Evolutionary conservation across 2,329 filamentous ascomycete genomes (phyloP), one percentile per base, ranked within the genome.

Genomic region (Pseudogymnoascus sp.): DNA sequence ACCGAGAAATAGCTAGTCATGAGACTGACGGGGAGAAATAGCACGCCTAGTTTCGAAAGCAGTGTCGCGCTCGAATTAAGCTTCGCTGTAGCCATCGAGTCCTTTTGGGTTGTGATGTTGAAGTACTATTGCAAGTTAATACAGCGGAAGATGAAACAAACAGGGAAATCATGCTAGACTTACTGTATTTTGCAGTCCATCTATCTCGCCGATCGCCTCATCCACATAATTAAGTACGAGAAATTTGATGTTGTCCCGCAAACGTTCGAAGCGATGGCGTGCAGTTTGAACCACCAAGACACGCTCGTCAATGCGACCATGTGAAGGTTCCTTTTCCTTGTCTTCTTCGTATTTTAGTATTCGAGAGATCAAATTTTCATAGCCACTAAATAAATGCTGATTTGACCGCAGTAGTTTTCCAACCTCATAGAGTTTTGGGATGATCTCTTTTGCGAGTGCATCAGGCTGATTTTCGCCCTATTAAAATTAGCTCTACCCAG

Each of bases 1-100:
- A 87, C 81, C 5, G 85, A 87, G 72, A 91, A 92, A 73, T 91
- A 92, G 33, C 80, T 84, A 3, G 88, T 90, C 83, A 91, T 86
- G 59, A 91, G 80, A 67, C 83, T 88, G 64, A 91, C 87, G 0
- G 89, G 89, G 62, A 91, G 79, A 75, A 92, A 92, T 60, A 91
- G 78, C 41, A 91, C 88, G 11, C 86, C 89, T 5, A 88, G 83
- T 71, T 92, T 91, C 55, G 88, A 88, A 9, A 92, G 79, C 4
- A 92, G 76, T 4, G 90, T 84, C 3, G 88, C 89, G 66, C 88
- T 86, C 63, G 88, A 80, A 0, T 88, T 91, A 18, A 92, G 80
- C 18, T 86, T 82, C 64, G 90, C 88, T 9, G 90, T 88, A 3
- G 85, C 84, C 66, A 86, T 83, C 0, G 88, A 89, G 72, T 91